Conservation (phyloP, 2,329 filamentous ascomycete genomes). For the Emmonsiellopsis sp. region DNA sequence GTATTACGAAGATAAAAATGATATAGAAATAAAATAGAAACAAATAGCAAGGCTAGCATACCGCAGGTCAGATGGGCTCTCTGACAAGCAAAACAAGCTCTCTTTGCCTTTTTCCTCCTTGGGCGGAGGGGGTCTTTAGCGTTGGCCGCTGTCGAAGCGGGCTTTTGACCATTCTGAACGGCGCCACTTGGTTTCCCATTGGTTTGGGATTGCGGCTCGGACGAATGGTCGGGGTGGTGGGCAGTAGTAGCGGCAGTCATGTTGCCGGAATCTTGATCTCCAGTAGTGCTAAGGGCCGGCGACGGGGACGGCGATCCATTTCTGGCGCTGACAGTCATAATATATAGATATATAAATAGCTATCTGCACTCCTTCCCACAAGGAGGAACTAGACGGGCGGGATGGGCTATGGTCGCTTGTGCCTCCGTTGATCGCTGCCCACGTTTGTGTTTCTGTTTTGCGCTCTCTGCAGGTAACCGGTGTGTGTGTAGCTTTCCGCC, state of each 20-base stretch:
- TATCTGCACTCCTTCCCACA: not conserved
- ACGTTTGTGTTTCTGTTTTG: constrained; percentile 8
- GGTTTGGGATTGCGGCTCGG: constrained; percentile 34
- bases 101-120: constrained; percentile 86
- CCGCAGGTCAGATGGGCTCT: constrained; percentile 95
- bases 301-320: constrained; percentile 29
- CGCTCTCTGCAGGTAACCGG: constrained; percentile 7
- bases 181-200: constrained; percentile 41
- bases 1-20: not conserved
- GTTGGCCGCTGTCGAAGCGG: constrained; percentile 29
- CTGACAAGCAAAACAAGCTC: constrained; percentile 95
- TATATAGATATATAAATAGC: constrained; percentile 17
- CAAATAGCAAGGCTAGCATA: constrained; percentile 47
- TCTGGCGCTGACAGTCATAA: constrained; percentile 25
- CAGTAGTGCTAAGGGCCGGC: constrained; percentile 26
- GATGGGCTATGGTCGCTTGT: not conserved
- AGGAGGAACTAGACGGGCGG: not conserved
- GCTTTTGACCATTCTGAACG: constrained; percentile 57
- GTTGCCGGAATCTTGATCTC: constrained; percentile 29
- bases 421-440: constrained; percentile 12
- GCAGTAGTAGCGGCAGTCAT: constrained; percentile 18
- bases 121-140: constrained; percentile 87
- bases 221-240: constrained; percentile 30
- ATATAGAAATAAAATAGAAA: constrained; percentile 2
- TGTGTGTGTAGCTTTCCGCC: not conserved